A percentile compares a stretch with the other conserved stretches of the same genome.
Conservation (phyloP, 23 red algal genomes). For the Gracilaria domingensis region DNA sequence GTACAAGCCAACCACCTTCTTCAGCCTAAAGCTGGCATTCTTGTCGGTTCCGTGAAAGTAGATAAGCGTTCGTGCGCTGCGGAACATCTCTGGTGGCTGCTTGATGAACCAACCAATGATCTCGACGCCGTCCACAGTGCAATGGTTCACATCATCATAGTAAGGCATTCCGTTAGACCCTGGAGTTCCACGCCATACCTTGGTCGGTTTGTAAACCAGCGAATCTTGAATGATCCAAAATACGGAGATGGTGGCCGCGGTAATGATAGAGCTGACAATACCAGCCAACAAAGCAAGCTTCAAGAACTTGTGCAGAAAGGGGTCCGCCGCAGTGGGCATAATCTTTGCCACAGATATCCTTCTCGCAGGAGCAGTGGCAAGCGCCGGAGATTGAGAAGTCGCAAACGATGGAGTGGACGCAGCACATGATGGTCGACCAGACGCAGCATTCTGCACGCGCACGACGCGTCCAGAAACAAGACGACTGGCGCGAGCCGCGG, state of each 20-base stretch:
- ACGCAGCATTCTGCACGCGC: not conserved
- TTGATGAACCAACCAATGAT: constrained; percentile 98
- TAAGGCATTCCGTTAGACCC: constrained; percentile 74
- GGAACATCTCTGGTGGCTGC: constrained; percentile 62
- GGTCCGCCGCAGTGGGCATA: constrained; percentile 12
- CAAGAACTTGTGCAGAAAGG: constrained; percentile 26
- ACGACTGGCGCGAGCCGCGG: not conserved
- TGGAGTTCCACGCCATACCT: constrained; percentile 78
- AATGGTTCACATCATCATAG: constrained; percentile 91
- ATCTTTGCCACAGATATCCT: not conserved
- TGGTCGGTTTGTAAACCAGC: constrained; percentile 92
- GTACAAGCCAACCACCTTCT: constrained; percentile 81
- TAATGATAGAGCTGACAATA: constrained; percentile 27
- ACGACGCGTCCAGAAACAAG: not conserved
- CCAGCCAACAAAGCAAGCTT: constrained; percentile 58
- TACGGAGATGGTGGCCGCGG: constrained; percentile 65
- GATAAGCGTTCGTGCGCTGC: constrained; percentile 77
- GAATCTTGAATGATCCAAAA: constrained; percentile 91
- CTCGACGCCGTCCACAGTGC: constrained; percentile 86
- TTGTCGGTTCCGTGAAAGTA: constrained; percentile 99
- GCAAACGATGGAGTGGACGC: not conserved
- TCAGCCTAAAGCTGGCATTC: constrained; percentile 89
- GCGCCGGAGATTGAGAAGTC: not conserved
- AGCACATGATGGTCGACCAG: not conserved
- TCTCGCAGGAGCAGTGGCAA: not conserved